Evolutionary conservation across 1,139 yeast species (phyloP), one percentile per base, ranked within the genome.

Genomic region (Geotrichum restrictum): DNA sequence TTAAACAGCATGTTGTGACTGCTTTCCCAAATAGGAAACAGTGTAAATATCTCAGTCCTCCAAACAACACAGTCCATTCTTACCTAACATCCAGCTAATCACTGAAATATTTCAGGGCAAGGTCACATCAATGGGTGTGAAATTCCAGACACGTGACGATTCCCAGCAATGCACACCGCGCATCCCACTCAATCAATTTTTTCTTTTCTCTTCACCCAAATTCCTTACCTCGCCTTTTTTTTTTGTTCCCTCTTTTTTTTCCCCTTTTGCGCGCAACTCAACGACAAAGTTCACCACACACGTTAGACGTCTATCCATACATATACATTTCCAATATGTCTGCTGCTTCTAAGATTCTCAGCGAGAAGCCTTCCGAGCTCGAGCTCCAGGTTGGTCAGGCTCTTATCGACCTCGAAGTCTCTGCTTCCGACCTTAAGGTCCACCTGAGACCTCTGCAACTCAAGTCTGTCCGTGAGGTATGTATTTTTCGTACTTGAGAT

Each of bases 311-410:
- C 42, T 18, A 39, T 22, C 40, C 46, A 46, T n/a, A n/a, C 48
- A 45, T 51, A 39, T 38, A 42, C 55, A 52, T 45, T 39, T 39
- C 49, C 61, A 82, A 66, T 69, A 89, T 89, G 97, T 88, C 96
- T 78, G 94, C 95, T 74, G 88, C 88, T 77, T 82, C 88, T 77
- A 93, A 94, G 85, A 84, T 93, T 79, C 84, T 89, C 59, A 71
- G 71, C 68, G 64, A 65, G 61, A 71, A 71, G 62, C 98, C 98
- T 80, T 76, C 93, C 75, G 98, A 93, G 81, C 88, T 93, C 79
- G 99, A 93, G 82, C 88, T 93, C 79, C 95, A 93, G 82, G 96
- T 93, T 75, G 98, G 97, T 72, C 98, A 93, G 83, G 97, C 98
- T 72, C 88, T 93, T 76, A 77, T 85, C 73, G 99, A 93, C 82